phyloP scores from a whole-genome alignment of 345 rosid species.

The Draba incana region DNA sequence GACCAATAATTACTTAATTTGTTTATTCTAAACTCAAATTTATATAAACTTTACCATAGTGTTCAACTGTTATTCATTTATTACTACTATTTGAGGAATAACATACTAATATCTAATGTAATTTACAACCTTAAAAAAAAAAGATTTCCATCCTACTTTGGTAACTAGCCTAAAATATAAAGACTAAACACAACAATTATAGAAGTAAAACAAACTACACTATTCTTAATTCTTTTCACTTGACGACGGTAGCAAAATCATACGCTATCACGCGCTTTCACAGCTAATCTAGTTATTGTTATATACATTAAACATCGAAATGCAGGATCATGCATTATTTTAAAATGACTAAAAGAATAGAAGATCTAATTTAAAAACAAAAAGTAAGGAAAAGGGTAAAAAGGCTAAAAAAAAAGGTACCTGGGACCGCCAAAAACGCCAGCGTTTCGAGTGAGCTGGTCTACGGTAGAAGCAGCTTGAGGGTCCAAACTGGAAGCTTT shows the following conservation, averaged over 20 bases:
- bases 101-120: background rate
- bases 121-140: background rate
- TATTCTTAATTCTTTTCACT: conserved; percentile 3
- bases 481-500: conserved; percentile 82
- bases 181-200: conserved; percentile 18
- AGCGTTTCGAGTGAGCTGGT: conserved; percentile 67
- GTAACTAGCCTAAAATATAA: background rate
- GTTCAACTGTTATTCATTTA: background rate
- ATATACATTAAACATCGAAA: conserved; percentile 7
- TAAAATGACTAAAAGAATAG: background rate
- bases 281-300: conserved; percentile 21
- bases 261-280: conserved; percentile 32
- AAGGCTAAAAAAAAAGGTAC: conserved; percentile 38
- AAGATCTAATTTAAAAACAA: background rate
- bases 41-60: background rate
- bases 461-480: conserved; percentile 55
- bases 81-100: background rate
- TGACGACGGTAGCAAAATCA: conserved; percentile 26
- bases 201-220: background rate
- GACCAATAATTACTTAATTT: background rate
- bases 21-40: background rate
- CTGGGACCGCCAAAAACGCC: conserved; percentile 73
- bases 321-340: conserved; percentile 19
- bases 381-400: background rate
- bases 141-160: too few species aligned